A percentile compares a stretch with the other conserved stretches of the same genome.
Evolutionary conservation across 148 eudicot genomes (phyloP).

Genomic region (Nyssa sinensis): DNA sequence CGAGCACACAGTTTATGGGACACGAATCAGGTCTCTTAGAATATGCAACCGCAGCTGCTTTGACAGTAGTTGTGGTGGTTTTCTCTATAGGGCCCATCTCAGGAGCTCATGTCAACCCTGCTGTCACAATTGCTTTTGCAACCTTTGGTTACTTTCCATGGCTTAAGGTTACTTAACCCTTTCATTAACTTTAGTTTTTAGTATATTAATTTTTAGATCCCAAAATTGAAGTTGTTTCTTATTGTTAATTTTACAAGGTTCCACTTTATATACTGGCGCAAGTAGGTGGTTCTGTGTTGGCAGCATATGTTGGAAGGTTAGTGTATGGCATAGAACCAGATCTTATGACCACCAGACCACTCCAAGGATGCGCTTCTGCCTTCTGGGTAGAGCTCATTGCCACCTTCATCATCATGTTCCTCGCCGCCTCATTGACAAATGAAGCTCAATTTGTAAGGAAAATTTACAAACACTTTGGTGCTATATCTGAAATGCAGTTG

Average conservation of each 20-base stretch:
- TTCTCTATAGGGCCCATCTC: conserved; percentile 63
- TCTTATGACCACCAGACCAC: conserved; percentile 55
- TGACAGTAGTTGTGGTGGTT: conserved; percentile 55
- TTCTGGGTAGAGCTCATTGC: conserved; percentile 81
- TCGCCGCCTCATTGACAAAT: conserved; percentile 57
- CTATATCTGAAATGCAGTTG: neutral
- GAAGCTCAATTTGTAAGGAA: conserved; percentile 60
- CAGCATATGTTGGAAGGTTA: conserved; percentile 49
- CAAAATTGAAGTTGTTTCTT: neutral
- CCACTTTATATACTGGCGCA: conserved; percentile 73
- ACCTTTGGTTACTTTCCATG: conserved; percentile 74
- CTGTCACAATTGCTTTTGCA: conserved; percentile 83
- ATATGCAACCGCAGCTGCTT: conserved; percentile 71
- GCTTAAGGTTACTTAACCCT: conserved; percentile 48
- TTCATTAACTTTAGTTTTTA: neutral
- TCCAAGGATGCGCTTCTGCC: conserved; percentile 45
- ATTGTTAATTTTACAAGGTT: conserved; percentile 43
- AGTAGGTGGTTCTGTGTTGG: conserved; percentile 62
- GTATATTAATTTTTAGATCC: neutral
- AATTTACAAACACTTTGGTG: neutral
- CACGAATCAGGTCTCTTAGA: conserved; percentile 55
- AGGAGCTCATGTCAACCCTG: conserved; percentile 93
- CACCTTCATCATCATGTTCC: conserved; percentile 61
- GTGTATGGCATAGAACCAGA: conserved; percentile 59
- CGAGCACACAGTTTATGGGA: conserved; percentile 46